phyloP scores from a whole-genome alignment of 108 stramenopile species.

The Discostella stelligeroides region DNA sequence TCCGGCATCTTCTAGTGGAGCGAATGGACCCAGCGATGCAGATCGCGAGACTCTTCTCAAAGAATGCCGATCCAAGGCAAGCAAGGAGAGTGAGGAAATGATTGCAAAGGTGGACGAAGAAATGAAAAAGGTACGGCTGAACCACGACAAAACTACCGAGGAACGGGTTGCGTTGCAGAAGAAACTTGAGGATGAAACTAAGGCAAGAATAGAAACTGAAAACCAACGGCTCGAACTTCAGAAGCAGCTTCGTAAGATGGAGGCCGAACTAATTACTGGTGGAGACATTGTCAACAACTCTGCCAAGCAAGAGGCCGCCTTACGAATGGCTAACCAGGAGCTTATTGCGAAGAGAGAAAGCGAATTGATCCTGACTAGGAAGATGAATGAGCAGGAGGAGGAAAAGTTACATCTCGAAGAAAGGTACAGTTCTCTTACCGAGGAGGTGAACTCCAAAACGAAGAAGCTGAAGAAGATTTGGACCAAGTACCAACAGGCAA shows the following conservation, averaged over 20 bases:
- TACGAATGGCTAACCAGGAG: constrained; percentile 81
- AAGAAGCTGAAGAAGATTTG: constrained; percentile 86
- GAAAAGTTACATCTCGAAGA: constrained; percentile 68
- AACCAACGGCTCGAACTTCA: constrained; percentile 62
- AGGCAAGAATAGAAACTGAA: constrained; percentile 67
- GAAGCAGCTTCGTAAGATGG: constrained; percentile 79
- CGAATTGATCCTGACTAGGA: constrained; percentile 65
- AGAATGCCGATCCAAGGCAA: constrained; percentile 32
- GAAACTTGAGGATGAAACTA: constrained; percentile 71
- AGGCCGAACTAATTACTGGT: constrained; percentile 82
- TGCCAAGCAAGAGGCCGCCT: constrained; percentile 82
- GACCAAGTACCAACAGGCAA: constrained; percentile 76
- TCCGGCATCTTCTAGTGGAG: constrained; percentile 8
- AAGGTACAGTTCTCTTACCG: constrained; percentile 62
- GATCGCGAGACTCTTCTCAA: constrained; percentile 13
- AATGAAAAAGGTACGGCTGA: constrained; percentile 37
- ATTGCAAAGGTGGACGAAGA: constrained; percentile 47
- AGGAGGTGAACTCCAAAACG: constrained; percentile 82
- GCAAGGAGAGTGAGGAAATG: constrained; percentile 42
- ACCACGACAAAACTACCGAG: constrained; percentile 69
- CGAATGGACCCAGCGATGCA: background rate
- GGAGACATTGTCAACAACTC: constrained; percentile 88
- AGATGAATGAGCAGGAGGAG: constrained; percentile 64
- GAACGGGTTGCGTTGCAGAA: constrained; percentile 66
- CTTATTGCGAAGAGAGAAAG: constrained; percentile 66